phyloP scores from a whole-genome alignment of 1,139 yeast species.

The Lodderomyces parapsilosis region DNA sequence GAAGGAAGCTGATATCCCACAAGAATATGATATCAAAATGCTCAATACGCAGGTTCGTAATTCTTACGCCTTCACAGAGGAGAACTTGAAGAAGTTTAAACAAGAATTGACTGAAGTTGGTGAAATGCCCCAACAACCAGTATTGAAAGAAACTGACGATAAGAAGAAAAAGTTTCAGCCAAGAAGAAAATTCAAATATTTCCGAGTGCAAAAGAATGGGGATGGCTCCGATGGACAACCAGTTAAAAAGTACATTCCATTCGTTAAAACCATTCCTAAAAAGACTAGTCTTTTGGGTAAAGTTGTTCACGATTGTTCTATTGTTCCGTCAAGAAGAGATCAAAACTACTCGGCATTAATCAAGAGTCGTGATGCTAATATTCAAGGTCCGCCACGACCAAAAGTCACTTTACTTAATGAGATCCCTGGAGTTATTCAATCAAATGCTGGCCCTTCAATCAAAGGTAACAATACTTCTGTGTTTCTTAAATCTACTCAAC shows the following conservation, averaged over 20 bases:
- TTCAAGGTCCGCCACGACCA: conserved; percentile 51
- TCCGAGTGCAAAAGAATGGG: conserved; percentile 26
- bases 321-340: conserved; percentile 75
- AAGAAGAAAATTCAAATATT: conserved; percentile 25
- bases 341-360: conserved; percentile 58
- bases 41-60: conserved; percentile 78
- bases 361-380: conserved; percentile 47
- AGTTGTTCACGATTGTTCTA: conserved; percentile 88
- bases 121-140: conserved; percentile 42
- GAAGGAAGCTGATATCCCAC: conserved; percentile 54
- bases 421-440: conserved; percentile 82
- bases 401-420: conserved; percentile 79
- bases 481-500: conserved; percentile 48
- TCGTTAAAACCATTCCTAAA: conserved; percentile 79
- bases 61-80: conserved; percentile 88
- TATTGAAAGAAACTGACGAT: conserved; percentile 26
- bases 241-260: conserved; percentile 57
- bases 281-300: conserved; percentile 85
- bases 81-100: conserved; percentile 69
- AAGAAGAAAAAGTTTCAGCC: conserved; percentile 25
- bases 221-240: conserved; percentile 15
- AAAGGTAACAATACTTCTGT: conserved; percentile 62
- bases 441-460: conserved; percentile 82
- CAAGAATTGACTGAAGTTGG: conserved; percentile 54
- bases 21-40: conserved; percentile 76